Evolutionary conservation across 2,329 filamentous ascomycete genomes (phyloP), one percentile per base, ranked within the genome.

Genomic region (Didymella exigua): DNA sequence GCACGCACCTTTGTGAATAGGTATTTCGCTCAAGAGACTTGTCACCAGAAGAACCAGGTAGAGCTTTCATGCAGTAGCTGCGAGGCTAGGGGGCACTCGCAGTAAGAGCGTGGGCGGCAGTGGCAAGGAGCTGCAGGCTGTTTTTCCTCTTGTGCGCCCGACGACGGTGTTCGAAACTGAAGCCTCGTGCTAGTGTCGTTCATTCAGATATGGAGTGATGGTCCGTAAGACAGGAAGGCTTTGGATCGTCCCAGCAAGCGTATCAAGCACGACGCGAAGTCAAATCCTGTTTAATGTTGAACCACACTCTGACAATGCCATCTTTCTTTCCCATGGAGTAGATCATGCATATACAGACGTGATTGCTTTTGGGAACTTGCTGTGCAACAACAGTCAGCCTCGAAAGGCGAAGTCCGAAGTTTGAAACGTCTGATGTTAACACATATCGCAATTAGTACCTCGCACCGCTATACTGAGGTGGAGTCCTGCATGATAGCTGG

Each of bases 401-500:
- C 2, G 11, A 37, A 23, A 19, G 16, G 21, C 5, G n/a, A 41
- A 24, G 29, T 31, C 36, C 24, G 34, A 26, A 18, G 9, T 42
- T 19, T 46, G 46, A 55, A 36, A 45, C 46, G 26, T 27, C 19
- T 49, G 24, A 16, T n/a, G 36, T 50, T 37, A 8, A 42, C 36
- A 29, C 47, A 26, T 14, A 19, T 55, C 41, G 36, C 18, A 46
- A 45, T 42, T 16, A 46, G 41, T 16, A 36, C 10, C 33, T 47
- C 30, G 30, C 36, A 37, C 41, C 46, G 34, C 3, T 21, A 4
- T 27, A 33, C 11, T 33, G 18, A 21, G 9, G 37, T 44, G 50
- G 44, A 38, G 37, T 42, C 38, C 37, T 37, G 38, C 44, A 31
- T 10, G 11, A 43, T 34, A 29, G 14, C 24, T 38, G 44, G 44